phyloP scores from a whole-genome alignment of 2,329 filamentous ascomycete genomes.

The Epichloe elymi region DNA sequence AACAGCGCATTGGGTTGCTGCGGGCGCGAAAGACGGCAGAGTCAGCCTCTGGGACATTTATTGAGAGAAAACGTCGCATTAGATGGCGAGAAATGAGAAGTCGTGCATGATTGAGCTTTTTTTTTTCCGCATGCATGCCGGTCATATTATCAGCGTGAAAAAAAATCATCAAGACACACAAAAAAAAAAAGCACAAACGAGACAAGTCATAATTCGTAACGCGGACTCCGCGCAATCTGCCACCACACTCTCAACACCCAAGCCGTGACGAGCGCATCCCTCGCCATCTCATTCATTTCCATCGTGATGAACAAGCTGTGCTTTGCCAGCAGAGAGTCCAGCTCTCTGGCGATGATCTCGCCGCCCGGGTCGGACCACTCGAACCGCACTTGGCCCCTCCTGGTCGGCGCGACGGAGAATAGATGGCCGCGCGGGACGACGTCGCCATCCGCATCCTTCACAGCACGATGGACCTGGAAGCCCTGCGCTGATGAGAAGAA shows the following conservation, averaged over 20 bases:
- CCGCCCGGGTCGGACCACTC: constrained; percentile 20
- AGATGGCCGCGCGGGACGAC: constrained; percentile 12
- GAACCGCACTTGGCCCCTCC: constrained; percentile 14
- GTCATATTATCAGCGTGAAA: too few species aligned
- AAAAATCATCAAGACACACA: too few species aligned
- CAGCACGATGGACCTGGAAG: constrained; percentile 18
- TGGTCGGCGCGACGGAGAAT: constrained; percentile 16
- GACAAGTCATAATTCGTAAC: constrained; percentile 1
- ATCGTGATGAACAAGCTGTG: constrained; percentile 18
- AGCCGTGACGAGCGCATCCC: constrained; percentile 22
- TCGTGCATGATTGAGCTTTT: neutral
- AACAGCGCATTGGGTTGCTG: constrained; percentile 75
- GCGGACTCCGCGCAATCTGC: constrained; percentile 11
- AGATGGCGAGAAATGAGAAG: neutral
- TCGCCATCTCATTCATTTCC: constrained; percentile 14
- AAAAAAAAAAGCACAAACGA: neutral
- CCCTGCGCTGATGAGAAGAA: constrained; percentile 12
- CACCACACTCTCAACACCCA: constrained; percentile 24
- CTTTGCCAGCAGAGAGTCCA: constrained; percentile 14
- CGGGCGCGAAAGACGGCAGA: constrained; percentile 88
- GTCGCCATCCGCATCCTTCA: constrained; percentile 12
- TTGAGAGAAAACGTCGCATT: constrained; percentile 21
- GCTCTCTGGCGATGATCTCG: constrained; percentile 20
- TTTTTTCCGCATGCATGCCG: neutral
- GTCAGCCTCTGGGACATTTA: constrained; percentile 95